phyloP scores from a whole-genome alignment of 192 early-diverging fungal species.

The Rhizophagus prolifer region DNA sequence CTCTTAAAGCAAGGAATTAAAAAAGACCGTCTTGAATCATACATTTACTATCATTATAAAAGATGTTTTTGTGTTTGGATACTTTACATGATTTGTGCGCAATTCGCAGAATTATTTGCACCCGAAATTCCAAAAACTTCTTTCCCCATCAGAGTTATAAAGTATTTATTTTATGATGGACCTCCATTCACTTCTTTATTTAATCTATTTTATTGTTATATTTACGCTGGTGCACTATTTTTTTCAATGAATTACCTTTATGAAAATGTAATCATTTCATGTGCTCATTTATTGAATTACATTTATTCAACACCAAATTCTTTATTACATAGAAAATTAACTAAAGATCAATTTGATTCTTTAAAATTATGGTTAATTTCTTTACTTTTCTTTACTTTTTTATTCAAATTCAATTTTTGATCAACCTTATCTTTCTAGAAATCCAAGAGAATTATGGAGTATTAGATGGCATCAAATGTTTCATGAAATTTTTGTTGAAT shows the following conservation, averaged over 20 bases:
- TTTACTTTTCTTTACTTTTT: neutral
- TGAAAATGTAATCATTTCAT: neutral
- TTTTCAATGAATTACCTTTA: neutral
- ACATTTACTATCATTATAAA: neutral
- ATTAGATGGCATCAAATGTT: slow-evolving; percentile 5
- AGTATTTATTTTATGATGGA: neutral
- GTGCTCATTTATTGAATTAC: neutral
- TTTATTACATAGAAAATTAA: neutral
- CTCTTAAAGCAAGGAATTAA: neutral
- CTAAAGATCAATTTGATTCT: neutral
- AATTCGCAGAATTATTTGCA: neutral
- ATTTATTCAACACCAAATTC: neutral
- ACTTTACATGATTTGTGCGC: neutral
- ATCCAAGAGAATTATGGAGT: slow-evolving; percentile 3
- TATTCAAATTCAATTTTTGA: slow-evolving; percentile 1
- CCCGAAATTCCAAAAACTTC: neutral
- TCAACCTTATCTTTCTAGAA: neutral
- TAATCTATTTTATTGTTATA: neutral
- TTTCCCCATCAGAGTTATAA: neutral
- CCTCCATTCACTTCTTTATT: neutral
- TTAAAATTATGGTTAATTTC: slow-evolving; percentile 11
- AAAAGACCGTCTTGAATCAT: neutral
- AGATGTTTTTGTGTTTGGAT: neutral
- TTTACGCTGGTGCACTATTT: neutral
- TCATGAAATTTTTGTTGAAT: neutral